Base-by-base conservation (phyloP, 495 filamentous ascomycete genomes). In the Gamarada debralockiae region DNA sequence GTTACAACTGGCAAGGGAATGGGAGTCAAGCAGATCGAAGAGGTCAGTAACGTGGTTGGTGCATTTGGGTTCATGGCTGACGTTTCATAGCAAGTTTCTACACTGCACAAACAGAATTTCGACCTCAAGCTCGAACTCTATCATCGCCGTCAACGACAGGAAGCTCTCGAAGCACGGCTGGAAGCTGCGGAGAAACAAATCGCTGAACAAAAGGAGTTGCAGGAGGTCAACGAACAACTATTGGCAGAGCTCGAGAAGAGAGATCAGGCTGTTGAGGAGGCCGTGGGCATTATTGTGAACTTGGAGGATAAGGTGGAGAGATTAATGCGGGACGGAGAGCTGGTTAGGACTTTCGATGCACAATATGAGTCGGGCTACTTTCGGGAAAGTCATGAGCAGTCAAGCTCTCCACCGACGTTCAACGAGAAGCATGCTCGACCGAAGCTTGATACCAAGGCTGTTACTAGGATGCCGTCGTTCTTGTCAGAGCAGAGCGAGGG, bases 61-160 rank as follows among this genome's bases (percentile, higher is more conserved):
- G 27, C 27, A 10, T n/a, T n/a, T 29, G 10, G 27, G 27, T 10
- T 29, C 27, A 29, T 29, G 27, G 27, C 27, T 29, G 10, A 69
- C 45, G 68, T 68, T 56, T 63, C 64, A 48, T 65, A 73, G 40
- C 67, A 76, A 60, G 74, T 75, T 17, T 63, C 72, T 37, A 87
- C 80, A 42, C 70, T 95, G 40, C 84, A 85, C 62, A 95, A 95
- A 61, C 80, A 92, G 62, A 93, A 95, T 59, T 97, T 95, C 62
- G 87, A 92, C 62, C 73, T 97, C 51, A 95, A 95, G 66, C 73
- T 96, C 42, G 87, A 92, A 55, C 73, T 96, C 1, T 87, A 80
- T 59, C 87, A 96, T 57, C 77, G 85, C 43, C 81, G 89, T 22
- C 70, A 82, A 61, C 69, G 68, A 45, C 75, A 79, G 58, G 67